Evolutionary conservation across 2,329 filamentous ascomycete genomes (phyloP), one percentile per base, ranked within the genome.

Genomic region (Lecanicillium sp.): DNA sequence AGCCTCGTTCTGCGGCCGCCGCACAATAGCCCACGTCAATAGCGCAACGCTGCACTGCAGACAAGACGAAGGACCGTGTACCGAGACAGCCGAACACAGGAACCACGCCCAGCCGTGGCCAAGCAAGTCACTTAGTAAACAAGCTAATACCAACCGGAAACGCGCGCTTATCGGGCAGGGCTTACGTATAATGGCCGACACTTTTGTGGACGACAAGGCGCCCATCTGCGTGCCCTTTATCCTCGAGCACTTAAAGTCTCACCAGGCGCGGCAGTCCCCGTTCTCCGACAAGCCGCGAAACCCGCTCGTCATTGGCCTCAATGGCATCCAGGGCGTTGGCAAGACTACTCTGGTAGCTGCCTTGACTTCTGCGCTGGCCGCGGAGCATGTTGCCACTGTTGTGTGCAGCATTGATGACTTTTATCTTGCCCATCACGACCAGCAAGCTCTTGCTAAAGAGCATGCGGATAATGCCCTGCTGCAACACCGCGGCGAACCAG

Each of bases 361-460:
- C 4, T 73, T 94, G 31, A 72, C 78, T 47, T 56, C 68, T 15
- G 75, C 73, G 12, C 73, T 90, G 28, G 67, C 73, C 33, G 58
- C 67, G 12, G 51, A 62, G 20, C 68, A 80, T 52, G 70, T 71
- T 15, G 69, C 85, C 17, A 83, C 82, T 3, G 67, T 85, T 35
- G 81, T 87, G 38, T 74, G 86, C 58, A 89, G 84, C 57, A 82
- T 95, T 47, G 89, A 95, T 58, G 88, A 95, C 63, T 80, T 95
- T 50, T 95, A 95, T 63, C 78, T 94, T 38, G 71, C 77, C 12
- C 85, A 85, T 56, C 64, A 67, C 16, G 72, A 81, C 46, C 85
- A 92, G 57, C 57, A 71, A 19, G 66, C 68, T 2, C 74, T 94
- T 16, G 79, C 83, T 18, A 59, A 70, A 32, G 60, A 71, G 6